Evolutionary conservation across 805 yeast genomes (phyloP).

Genomic region (Myxozyma udenii): DNA sequence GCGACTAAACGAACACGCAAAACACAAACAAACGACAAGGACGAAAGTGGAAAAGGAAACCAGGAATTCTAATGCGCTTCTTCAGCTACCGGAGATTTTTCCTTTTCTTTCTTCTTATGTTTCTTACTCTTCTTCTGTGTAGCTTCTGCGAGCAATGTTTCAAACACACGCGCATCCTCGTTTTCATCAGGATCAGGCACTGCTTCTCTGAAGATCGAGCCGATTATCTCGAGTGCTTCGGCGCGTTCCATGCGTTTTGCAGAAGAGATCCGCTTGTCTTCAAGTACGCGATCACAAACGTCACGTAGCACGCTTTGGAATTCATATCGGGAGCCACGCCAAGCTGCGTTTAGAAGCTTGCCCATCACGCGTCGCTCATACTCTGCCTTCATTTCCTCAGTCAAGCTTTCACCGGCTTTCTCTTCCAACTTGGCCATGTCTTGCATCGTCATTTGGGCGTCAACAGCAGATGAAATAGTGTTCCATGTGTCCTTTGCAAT

Average conservation of each 20-base stretch:
- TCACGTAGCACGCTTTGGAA: constrained; percentile 74
- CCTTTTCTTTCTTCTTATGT: constrained; percentile 40
- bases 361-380: constrained; percentile 81
- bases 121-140: constrained; percentile 56
- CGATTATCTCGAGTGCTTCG: constrained; percentile 69
- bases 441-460: constrained; percentile 77
- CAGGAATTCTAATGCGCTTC: no score
- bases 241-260: constrained; percentile 72
- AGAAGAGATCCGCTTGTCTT: constrained; percentile 61
- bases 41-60: no score
- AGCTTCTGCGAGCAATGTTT: constrained; percentile 88
- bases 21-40: no score
- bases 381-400: constrained; percentile 65
- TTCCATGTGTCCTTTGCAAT: constrained; percentile 79
- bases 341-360: constrained; percentile 85
- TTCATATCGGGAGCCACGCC: constrained; percentile 92
- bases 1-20: no score
- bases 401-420: constrained; percentile 50
- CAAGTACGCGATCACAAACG: constrained; percentile 72
- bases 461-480: constrained; percentile 77
- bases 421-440: constrained; percentile 73
- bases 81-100: constrained; percentile 4
- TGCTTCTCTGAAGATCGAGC: constrained; percentile 63
- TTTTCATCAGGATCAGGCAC: constrained; percentile 82
- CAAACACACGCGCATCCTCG: constrained; percentile 85